These are phyloP conservation scores for Carex cristatella DNA, from an alignment of 176 grass and related monocot species.

Conservation along the genomic window DNA sequence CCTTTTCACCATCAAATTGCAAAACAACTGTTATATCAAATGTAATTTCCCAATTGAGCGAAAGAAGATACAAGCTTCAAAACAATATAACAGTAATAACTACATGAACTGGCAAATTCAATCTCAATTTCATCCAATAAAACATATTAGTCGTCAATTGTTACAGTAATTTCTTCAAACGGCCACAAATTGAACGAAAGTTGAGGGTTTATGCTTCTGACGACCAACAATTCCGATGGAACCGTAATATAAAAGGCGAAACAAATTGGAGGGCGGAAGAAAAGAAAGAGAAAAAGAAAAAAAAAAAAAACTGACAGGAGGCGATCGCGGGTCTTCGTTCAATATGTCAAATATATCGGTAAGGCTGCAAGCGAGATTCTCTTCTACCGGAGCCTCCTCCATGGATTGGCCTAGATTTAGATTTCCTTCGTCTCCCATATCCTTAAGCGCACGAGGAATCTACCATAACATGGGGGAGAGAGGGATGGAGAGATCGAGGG, in stretches of 20 bases:
- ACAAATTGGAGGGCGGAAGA: neutral
- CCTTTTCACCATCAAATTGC: neutral
- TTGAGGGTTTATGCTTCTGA: neutral
- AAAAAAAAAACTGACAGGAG: neutral
- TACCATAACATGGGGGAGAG: neutral
- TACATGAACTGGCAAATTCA: neutral
- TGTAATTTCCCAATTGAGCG: neutral
- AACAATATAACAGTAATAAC: conserved; percentile 4
- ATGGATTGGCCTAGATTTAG: conserved; percentile 10
- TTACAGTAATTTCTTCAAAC: neutral
- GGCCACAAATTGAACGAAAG: neutral
- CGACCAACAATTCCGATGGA: neutral
- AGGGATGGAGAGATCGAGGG: neutral
- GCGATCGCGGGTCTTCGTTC: neutral
- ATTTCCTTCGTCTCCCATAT: conserved; percentile 15
- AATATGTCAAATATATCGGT: conserved; percentile 14
- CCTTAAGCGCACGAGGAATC: neutral
- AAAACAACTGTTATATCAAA: neutral
- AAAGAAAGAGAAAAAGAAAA: neutral
- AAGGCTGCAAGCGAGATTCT: conserved; percentile 13
- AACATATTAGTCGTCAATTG: neutral
- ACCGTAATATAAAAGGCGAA: neutral
- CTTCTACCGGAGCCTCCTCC: neutral
- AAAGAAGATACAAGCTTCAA: neutral
- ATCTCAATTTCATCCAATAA: neutral